Evolutionary conservation across 2,329 filamentous ascomycete species (phyloP), one percentile per base, ranked within the genome.

Genomic region (Colletotrichum abscissum): DNA sequence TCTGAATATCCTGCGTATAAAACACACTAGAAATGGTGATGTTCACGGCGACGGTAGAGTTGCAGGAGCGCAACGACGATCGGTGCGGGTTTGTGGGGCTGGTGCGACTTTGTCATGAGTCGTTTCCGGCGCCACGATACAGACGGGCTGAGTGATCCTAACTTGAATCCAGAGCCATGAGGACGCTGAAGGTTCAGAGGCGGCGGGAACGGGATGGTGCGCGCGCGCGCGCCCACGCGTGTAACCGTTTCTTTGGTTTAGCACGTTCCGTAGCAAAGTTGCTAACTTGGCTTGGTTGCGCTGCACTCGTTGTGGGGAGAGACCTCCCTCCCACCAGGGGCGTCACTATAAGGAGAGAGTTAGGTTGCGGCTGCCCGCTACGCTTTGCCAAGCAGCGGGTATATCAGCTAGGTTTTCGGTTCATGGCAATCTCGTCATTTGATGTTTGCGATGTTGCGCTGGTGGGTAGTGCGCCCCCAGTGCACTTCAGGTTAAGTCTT

Each of bases 131-230:
- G 38, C 38, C 38, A 8, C 16, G 16, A 42, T 42, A 35, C 30
- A 33, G 30, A 42, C 35, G 35, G 35, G 35, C 16, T 42, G 35
- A 42, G 35, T 9, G 30, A 30, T 38, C 35, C 30, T 14, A 5
- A 8, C 28, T 35, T 35, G 35, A 19, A 26, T 7, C 57, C 58
- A 46, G 5, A 7, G 62, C 62, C 49, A 12, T 38, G 28, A 60
- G 26, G 35, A 46, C 58, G 35, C 12, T 46, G 35, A 38, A 55
- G 16, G 49, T 38, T 30, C 42, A 30, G n/a, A 46, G 42, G 11
- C 5, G 30, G 26, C 62, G 46, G 62, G 49, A 64, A 49, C 62
- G 62, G 46, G 46, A 64, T 64, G 62, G 62, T 49, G 33, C 33
- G 46, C 24, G 19, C 33, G 33, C 33, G 33, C 33, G 11, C 33